Evolutionary conservation across 768 basidiomycete genomes (phyloP), one percentile per base, ranked within the genome.

Genomic region (Crucibulum laeve): DNA sequence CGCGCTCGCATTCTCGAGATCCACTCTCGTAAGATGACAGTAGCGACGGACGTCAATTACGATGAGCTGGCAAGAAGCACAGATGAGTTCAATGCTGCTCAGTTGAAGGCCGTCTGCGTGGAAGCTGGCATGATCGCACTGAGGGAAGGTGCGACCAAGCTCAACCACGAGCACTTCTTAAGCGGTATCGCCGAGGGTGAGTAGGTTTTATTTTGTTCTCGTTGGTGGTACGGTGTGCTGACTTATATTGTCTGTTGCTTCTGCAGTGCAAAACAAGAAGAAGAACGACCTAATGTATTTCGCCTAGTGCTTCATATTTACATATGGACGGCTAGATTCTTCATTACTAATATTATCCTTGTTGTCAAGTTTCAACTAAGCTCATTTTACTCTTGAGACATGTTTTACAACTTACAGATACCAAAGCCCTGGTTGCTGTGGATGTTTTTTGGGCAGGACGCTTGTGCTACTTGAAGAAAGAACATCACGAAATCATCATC

Each of bases 41-140:
- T 85, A 18, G 79, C 80, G 23, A 62, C 76, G 4, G 92, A 91
- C 49, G 93, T 99, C 59, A 98, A 98, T 72, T 99, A 84, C 62
- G 93, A 95, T 49, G 96, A 99, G 65, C 71, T 99, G 41, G 93
- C 96, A 8, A 76, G 95, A 56, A 94, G 90, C 62, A 94, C 96
- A 37, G 96, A 98, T 55, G 96, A 99, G 60, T 97, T 99, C 67
- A 97, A 98, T 58, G 95, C 83, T n/a, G 91, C 91, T 5, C 91
- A 93, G 62, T 67, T 96, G 56, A 96, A 97, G 71, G 96, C 95
- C 1, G 94, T 96, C 3, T 98, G 95, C 65, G 96, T 99, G 1
- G 96, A 99, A 68, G 96, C 96, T 30, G 96, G 96, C 46, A 99
- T 99, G 96, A 96, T 98, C 57, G 91, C 95, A 5, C 68, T 98